Conservation (phyloP, 1,284 basidiomycete species). For the Cystobasidiaceae sp. region DNA sequence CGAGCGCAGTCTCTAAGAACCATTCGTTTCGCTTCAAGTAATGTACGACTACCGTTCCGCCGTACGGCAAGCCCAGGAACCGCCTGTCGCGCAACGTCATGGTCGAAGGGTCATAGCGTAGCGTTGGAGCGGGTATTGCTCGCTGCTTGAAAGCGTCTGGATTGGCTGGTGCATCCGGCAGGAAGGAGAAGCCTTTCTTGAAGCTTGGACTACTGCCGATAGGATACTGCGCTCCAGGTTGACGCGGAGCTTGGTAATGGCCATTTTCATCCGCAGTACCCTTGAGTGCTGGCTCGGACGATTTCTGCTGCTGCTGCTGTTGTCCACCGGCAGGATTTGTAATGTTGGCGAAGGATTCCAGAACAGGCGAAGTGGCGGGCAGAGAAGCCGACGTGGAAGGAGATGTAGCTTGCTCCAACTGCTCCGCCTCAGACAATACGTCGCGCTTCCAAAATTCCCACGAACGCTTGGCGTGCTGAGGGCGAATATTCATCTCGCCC, state of each 20-base stretch:
- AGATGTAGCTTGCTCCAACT: slow-evolving; percentile 24
- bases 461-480: slow-evolving; percentile 26
- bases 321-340: not conserved
- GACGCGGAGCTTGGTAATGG: not conserved
- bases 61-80: slow-evolving; percentile 48
- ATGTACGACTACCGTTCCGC: slow-evolving; percentile 92
- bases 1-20: slow-evolving; percentile 89
- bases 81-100: slow-evolving; percentile 32
- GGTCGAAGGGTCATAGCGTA: slow-evolving; percentile 39
- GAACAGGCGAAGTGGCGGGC: not conserved
- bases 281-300: too few species aligned
- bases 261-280: not conserved
- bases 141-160: slow-evolving; percentile 13
- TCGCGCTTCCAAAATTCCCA: slow-evolving; percentile 24
- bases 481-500: slow-evolving; percentile 23
- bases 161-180: slow-evolving; percentile 10
- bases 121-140: slow-evolving; percentile 35
- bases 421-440: slow-evolving; percentile 28
- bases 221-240: slow-evolving; percentile 5
- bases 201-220: slow-evolving; percentile 20
- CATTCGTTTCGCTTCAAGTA: slow-evolving; percentile 95
- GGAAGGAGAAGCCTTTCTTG: slow-evolving; percentile 28
- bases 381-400: not conserved
- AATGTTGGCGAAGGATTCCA: not conserved
- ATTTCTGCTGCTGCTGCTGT: too few species aligned